Evolutionary conservation across 179 eudicot species (phyloP).

Genomic region (Heliamphora ciliata): DNA sequence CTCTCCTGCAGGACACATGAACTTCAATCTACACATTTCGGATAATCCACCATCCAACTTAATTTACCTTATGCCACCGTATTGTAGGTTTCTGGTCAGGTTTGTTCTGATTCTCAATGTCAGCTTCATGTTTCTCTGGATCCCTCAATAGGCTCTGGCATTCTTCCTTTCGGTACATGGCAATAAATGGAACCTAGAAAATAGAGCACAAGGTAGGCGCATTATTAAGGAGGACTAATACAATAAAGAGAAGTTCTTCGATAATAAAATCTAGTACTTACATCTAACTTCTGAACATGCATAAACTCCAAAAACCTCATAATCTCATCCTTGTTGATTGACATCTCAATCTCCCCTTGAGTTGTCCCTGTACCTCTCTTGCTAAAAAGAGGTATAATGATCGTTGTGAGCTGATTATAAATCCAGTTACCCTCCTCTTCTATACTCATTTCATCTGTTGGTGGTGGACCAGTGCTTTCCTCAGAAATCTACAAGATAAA

Average conservation of each 20-base stretch:
- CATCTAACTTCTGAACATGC: constrained; percentile 85
- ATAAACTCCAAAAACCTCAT: constrained; percentile 60
- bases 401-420: constrained; percentile 55
- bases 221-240: background rate
- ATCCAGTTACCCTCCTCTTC: constrained; percentile 86
- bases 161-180: constrained; percentile 84
- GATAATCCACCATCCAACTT: background rate
- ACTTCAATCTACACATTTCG: background rate
- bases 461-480: constrained; percentile 75
- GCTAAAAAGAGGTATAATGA: constrained; percentile 39
- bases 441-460: constrained; percentile 49
- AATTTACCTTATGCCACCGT: constrained; percentile 70
- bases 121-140: constrained; percentile 34
- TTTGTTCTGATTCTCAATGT: constrained; percentile 28
- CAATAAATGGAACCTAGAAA: constrained; percentile 66
- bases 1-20: background rate
- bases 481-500: constrained; percentile 47
- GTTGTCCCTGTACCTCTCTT: constrained; percentile 24
- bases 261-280: constrained; percentile 26
- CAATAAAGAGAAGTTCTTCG: constrained; percentile 9
- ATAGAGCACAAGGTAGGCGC: constrained; percentile 5
- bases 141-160: constrained; percentile 61
- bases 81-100: constrained; percentile 39
- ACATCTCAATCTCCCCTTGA: constrained; percentile 46
- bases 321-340: constrained; percentile 55